These are phyloP conservation scores for Triadica sebifera DNA, from an alignment of 345 rosid genomes.

Conservation along the genomic window DNA sequence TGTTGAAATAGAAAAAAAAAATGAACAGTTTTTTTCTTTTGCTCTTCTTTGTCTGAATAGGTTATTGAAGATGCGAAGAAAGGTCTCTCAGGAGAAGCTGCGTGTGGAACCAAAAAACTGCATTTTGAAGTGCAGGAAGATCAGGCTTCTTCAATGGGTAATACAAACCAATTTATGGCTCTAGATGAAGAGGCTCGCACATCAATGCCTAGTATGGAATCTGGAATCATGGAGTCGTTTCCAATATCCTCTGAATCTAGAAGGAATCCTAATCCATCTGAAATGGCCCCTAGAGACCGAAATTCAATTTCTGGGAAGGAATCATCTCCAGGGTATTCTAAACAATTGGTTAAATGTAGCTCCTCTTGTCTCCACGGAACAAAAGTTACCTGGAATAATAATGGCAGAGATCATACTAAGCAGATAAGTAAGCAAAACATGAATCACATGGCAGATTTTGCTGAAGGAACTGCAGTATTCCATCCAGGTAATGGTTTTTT, in stretches of 20 bases:
- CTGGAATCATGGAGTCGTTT: slow-evolving; percentile 14
- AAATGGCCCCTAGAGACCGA: not conserved
- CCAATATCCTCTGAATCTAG: not conserved
- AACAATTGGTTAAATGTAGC: too few species aligned
- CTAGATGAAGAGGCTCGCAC: not conserved
- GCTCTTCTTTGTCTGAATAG: slow-evolving; percentile 13
- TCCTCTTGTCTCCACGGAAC: too few species aligned
- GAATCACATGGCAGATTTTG: too few species aligned
- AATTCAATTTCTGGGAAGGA: slow-evolving; percentile 10
- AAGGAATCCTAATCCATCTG: slow-evolving; percentile 4
- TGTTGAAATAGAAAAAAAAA: not conserved
- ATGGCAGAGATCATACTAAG: too few species aligned
- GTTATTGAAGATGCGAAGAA: slow-evolving; percentile 15
- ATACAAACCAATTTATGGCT: slow-evolving; percentile 7
- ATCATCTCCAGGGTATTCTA: not conserved
- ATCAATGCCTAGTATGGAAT: not conserved
- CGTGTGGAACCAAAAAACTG: slow-evolving; percentile 28
- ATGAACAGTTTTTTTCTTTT: not conserved
- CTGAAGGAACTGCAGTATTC: too few species aligned
- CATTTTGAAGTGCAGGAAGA: slow-evolving; percentile 21
- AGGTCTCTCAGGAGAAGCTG: slow-evolving; percentile 3
- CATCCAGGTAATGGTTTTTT: too few species aligned
- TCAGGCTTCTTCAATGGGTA: not conserved
- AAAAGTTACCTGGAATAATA: too few species aligned
- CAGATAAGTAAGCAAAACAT: too few species aligned